Base-by-base conservation (phyloP, 108 stramenopile genomes). In the Cyclotella distinguenda region DNA sequence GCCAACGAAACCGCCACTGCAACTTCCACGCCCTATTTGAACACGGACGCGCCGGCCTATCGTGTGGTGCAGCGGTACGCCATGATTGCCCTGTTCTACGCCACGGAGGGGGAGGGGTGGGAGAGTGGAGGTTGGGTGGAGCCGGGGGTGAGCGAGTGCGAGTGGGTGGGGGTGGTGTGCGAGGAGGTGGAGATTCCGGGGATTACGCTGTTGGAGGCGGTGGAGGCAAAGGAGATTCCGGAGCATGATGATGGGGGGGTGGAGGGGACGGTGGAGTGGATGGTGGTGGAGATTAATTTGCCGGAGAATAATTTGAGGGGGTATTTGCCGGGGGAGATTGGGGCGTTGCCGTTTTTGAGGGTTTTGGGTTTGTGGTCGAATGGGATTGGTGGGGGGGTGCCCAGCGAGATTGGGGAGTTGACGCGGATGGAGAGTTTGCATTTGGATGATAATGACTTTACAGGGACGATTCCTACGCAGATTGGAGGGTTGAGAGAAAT, bases 361-460 rank as follows among this genome's bases (percentile, higher is more conserved):
- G 16, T 40, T 4, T 65, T 78, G 51, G 77, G 77, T 52, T 60
- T 78, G 58, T 78, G 77, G 77, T 60, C 61, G 27, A 78, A 78
- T 60, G 25, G 30, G 10, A 78, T 78, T 39, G 58, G 52, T 26
- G 77, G 68, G 8, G 16, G 39, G 19, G 1, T 78, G 8, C 77
- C 77, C 2, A 23, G 26, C 8, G 40, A 78, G 18, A 19, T 78
- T 28, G 69, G 77, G 1, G 50, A 40, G 7, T 61, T 78, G 64
- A 46, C 46, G 3, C 51, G 56, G n/a, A 36, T 78, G 42, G 19
- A 53, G 31, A 66, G 54, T 27, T 34, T 79, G 0, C 55, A 68
- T 35, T 28, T 79, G 46, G 78, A 74, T 26, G 61, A 65, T 39
- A 79, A 79, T 31, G 15, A 39, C 22, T 64, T 79, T 7, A 48